Conservation (phyloP, 208 protist genomes). For the Phytomonas serpens region DNA sequence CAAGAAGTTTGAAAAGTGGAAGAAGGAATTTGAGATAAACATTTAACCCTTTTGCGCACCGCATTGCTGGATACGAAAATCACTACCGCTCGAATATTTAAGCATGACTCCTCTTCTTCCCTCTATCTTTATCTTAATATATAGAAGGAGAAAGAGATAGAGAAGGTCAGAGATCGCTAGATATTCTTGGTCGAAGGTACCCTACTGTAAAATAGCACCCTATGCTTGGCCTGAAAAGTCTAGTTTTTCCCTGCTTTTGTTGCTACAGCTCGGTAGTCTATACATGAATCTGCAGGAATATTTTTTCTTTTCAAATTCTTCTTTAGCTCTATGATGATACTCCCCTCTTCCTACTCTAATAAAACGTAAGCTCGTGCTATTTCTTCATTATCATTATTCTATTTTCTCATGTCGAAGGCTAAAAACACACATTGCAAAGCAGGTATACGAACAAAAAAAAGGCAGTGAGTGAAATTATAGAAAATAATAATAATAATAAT, state of each 20-base stretch:
- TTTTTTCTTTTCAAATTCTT: background rate
- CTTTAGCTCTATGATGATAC: background rate
- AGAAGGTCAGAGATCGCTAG: background rate
- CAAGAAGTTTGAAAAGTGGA: constrained; percentile 83
- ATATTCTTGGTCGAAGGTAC: background rate
- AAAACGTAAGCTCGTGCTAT: background rate
- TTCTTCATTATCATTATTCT: background rate
- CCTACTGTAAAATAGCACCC: background rate
- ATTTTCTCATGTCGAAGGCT: background rate
- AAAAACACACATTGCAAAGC: background rate
- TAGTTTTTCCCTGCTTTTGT: background rate
- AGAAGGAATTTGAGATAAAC: constrained; percentile 83
- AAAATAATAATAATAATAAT: too few relatives aligned
- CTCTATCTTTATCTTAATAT: background rate
- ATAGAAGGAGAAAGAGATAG: background rate
- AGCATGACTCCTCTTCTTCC: background rate
- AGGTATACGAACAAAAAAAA: background rate
- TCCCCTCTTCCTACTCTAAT: background rate
- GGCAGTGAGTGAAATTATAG: background rate
- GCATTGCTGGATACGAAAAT: background rate
- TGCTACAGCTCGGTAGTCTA: background rate
- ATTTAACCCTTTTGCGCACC: constrained; percentile 15
- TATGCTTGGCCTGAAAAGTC: background rate
- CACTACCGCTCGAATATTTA: background rate
- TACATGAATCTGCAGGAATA: background rate